A percentile compares a stretch with the other conserved stretches of the same genome.
Conservation (phyloP, 2,329 filamentous ascomycete species). For the Boeremia lycopersici region DNA sequence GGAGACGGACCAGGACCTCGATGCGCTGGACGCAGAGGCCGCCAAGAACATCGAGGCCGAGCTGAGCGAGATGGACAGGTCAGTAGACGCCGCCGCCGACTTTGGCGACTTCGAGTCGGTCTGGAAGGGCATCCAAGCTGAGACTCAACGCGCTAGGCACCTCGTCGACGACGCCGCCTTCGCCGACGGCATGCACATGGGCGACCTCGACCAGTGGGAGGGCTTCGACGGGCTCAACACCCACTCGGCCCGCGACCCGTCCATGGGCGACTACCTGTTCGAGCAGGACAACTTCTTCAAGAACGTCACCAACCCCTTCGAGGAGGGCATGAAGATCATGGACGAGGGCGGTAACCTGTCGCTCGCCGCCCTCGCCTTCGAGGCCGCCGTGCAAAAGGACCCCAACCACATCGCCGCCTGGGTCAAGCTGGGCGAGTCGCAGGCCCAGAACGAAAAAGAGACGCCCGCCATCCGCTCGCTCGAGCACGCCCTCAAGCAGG, state of each 20-base stretch:
- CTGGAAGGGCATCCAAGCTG: conserved; percentile 81
- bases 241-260: conserved; percentile 72
- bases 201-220: conserved; percentile 81
- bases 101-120: conserved; percentile 94
- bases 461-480: conserved; percentile 91
- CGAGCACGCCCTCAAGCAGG: conserved; percentile 86
- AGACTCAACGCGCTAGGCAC: conserved; percentile 71
- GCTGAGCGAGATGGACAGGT: conserved; percentile 87
- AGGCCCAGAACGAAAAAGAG: conserved; percentile 99
- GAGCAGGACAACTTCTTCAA: conserved; percentile 93
- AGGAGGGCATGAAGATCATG: conserved; percentile 92
- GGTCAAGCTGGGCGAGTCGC: conserved; percentile 87
- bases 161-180: conserved; percentile 70
- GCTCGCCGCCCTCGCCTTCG: conserved; percentile 90
- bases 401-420: conserved; percentile 88
- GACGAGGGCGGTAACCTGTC: conserved; percentile 92
- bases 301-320: conserved; percentile 81
- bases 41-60: conserved; percentile 81
- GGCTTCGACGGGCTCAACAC: conserved; percentile 73
- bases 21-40: conserved; percentile 65
- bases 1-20: conserved; percentile 61
- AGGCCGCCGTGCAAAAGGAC: conserved; percentile 91
- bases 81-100: conserved; percentile 70
- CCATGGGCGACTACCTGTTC: conserved; percentile 89
- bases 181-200: conserved; percentile 65